Percentiles rank a stretch among this genome's conserved stretches.
These are phyloP conservation scores for Arthrobotrys megalospora DNA, from an alignment of 2,329 filamentous ascomycete species.

Conservation along the genomic window DNA sequence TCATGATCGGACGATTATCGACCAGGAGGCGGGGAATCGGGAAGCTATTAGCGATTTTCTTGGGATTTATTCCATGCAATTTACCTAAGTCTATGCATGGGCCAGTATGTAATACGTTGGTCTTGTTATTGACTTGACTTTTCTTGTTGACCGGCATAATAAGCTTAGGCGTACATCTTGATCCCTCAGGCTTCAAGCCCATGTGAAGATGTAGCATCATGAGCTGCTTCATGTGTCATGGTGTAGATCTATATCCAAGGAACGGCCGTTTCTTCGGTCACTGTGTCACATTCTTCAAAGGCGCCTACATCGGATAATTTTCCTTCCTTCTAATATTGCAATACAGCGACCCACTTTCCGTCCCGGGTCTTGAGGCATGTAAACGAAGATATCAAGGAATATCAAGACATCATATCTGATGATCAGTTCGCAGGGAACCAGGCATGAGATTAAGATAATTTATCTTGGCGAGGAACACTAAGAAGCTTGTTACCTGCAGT, in stretches of 20 bases:
- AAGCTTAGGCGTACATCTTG: constrained; percentile 6
- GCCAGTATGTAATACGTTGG: not conserved
- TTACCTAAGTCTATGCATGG: constrained; percentile 42
- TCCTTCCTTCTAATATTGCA: not conserved
- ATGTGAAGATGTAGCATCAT: constrained; percentile 5
- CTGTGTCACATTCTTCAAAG: constrained; percentile 9
- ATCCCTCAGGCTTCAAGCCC: not conserved
- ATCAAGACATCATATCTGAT: constrained; percentile 30
- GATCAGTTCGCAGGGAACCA: constrained; percentile 11
- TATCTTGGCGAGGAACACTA: constrained; percentile 22
- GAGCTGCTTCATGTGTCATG: constrained; percentile 50
- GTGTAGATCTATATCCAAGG: constrained; percentile 41
- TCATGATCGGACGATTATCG: constrained; percentile 22
- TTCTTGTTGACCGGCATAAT: not conserved
- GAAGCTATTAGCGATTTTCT: constrained; percentile 21
- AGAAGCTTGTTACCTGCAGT: constrained; percentile 4
- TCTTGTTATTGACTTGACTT: not conserved
- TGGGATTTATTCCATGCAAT: constrained; percentile 13
- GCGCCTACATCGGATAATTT: constrained; percentile 26
- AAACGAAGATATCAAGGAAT: not conserved
- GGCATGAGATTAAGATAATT: constrained; percentile 7
- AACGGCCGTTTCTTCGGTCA: not conserved
- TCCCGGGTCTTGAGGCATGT: constrained; percentile 16
- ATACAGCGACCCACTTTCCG: constrained; percentile 32
- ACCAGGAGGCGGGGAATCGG: not conserved